A percentile compares a stretch with the other conserved stretches of the same genome.
These are phyloP conservation scores for Cladosporium sp. DNA, from an alignment of 2,329 filamentous ascomycete species.

Conservation along the genomic window DNA sequence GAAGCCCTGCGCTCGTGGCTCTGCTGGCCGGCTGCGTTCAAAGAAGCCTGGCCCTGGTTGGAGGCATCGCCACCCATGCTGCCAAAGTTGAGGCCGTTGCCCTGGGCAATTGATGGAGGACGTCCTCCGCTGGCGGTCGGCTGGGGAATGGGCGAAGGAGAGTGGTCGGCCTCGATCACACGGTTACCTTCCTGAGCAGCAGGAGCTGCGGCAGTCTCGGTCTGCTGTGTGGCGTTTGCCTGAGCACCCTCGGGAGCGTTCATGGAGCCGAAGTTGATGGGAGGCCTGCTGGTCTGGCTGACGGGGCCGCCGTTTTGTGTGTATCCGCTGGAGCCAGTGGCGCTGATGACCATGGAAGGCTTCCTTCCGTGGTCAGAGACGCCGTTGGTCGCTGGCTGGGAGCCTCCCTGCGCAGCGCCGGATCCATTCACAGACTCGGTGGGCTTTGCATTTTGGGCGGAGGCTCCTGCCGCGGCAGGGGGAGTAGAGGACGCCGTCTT, in stretches of 20 bases:
- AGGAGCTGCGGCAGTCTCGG: constrained; percentile 60
- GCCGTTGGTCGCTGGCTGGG: constrained; percentile 55
- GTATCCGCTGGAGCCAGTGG: constrained; percentile 74
- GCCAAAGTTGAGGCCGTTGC: constrained; percentile 76
- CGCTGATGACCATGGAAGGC: constrained; percentile 87
- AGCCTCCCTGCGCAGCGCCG: constrained; percentile 44
- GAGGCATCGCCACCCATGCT: constrained; percentile 70
- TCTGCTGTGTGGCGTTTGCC: constrained; percentile 69
- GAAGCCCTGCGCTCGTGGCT: constrained; percentile 85
- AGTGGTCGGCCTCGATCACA: constrained; percentile 80
- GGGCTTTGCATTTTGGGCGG: constrained; percentile 56
- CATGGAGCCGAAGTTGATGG: constrained; percentile 80
- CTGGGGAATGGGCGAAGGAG: constrained; percentile 90
- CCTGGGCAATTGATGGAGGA: constrained; percentile 73
- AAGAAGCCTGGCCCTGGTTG: constrained; percentile 20
- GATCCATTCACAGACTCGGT: constrained; percentile 81
- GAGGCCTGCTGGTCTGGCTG: constrained; percentile 54
- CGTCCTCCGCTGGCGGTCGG: constrained; percentile 80
- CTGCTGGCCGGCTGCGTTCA: constrained; percentile 39
- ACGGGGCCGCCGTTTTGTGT: constrained; percentile 75
- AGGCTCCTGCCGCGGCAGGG: constrained; percentile 57
- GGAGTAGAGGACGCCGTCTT: constrained; percentile 54
- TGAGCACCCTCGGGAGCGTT: constrained; percentile 60
- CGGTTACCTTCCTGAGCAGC: constrained; percentile 64
- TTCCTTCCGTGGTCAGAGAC: constrained; percentile 76